These are phyloP conservation scores for Rhypophila decipiens DNA, from an alignment of 495 filamentous ascomycete genomes.

Conservation along the genomic window DNA sequence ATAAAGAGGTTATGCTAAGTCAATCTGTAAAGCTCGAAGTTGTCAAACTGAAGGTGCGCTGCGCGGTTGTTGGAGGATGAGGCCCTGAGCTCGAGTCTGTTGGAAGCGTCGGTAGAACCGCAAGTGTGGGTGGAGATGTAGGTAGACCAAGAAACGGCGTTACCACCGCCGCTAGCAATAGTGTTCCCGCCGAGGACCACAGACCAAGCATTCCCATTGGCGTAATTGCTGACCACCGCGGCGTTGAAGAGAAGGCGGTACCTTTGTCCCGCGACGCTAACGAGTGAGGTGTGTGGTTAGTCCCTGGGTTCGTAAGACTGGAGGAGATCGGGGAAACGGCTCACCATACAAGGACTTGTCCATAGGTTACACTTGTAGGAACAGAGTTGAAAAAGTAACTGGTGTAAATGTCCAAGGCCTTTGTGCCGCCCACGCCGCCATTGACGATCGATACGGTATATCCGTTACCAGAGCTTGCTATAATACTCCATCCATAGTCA, in stretches of 20 bases:
- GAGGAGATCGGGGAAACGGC: background rate
- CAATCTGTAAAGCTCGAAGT: too few relatives aligned
- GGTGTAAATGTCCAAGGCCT: background rate
- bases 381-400: background rate
- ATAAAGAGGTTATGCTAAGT: too few relatives aligned
- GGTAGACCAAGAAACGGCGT: background rate
- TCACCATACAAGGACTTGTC: background rate
- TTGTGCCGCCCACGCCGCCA: background rate
- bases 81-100: background rate
- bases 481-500: background rate
- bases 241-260: background rate
- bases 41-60: conserved; percentile 1
- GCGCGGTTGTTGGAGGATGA: background rate
- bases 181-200: background rate
- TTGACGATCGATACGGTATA: background rate
- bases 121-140: background rate
- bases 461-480: background rate
- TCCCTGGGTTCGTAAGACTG: background rate
- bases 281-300: background rate
- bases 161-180: background rate
- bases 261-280: background rate
- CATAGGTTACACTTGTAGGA: background rate
- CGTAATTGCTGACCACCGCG: background rate
- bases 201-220: background rate
- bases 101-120: background rate